These are phyloP conservation scores for Pythium dissimile DNA, from an alignment of 352 stramenopile genomes.

Conservation along the genomic window DNA sequence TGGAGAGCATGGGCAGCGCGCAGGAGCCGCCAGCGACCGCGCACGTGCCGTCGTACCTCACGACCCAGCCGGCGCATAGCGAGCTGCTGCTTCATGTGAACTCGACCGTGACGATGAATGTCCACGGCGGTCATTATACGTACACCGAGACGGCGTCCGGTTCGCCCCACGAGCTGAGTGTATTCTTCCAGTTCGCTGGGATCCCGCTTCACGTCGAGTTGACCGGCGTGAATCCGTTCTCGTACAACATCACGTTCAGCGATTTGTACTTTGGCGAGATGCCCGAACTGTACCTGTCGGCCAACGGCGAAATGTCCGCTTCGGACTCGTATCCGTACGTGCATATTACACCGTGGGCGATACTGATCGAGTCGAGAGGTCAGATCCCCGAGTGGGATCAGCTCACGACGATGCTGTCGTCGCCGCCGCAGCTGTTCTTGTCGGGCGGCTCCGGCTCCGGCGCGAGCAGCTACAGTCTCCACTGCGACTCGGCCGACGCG, in stretches of 20 bases:
- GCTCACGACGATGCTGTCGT: background rate
- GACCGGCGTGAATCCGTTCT: background rate
- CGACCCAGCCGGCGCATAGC: background rate
- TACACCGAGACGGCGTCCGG: slow-evolving; percentile 5
- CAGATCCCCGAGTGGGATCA: slow-evolving; percentile 13
- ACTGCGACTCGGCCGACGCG: background rate
- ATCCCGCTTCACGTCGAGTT: background rate
- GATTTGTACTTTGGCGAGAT: slow-evolving; percentile 11
- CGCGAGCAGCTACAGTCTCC: background rate
- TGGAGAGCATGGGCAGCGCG: slow-evolving; percentile 16
- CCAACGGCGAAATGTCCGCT: too few relatives aligned
- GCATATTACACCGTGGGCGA: background rate
- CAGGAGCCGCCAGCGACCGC: slow-evolving; percentile 11
- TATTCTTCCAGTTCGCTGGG: background rate
- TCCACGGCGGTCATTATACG: background rate
- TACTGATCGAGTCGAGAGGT: slow-evolving; percentile 1
- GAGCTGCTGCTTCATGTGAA: slow-evolving; percentile 3
- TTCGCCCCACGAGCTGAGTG: background rate
- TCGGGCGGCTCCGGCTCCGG: background rate
- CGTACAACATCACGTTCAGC: slow-evolving; percentile 10
- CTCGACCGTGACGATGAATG: background rate
- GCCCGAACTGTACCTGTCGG: background rate
- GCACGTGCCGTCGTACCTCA: slow-evolving; percentile 11
- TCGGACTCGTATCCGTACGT: background rate
- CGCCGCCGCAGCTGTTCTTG: background rate